Base-by-base conservation (phyloP, 305 asterid species). In the Caryopteris hybrid region DNA sequence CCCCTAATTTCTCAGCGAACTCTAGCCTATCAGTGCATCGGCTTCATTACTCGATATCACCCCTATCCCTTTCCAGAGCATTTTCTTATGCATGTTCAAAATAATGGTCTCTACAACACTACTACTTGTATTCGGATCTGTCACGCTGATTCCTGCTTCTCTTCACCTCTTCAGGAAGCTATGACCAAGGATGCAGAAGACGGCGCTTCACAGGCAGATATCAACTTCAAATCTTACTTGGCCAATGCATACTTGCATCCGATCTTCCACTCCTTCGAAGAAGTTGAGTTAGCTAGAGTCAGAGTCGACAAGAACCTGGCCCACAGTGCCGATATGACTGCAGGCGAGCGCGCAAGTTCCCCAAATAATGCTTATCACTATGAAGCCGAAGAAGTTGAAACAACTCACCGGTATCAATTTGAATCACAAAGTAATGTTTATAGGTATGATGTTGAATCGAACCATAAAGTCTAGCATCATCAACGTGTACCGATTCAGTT, bases 231-330 rank as follows among this genome's bases (percentile, higher is more conserved):
- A 74, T 54, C 93, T 13, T 88, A 73, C 77, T 70, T 91, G 81
- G 74, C 87, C 0, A 86, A 89, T 43, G 97, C 97, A 31, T 91
- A 91, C 79, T 80, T 91, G 79, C 97, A 91, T 59, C 97, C 96
- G 3, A 91, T 89, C 50, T 91, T 89, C 81, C 86, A 69, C 81
- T 83, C 95, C 21, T 77, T 83, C 17, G 86, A 85, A 72, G 87
- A 80, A 76, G 84, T 73, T 17, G 86, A 91, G 7, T 18, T 80
- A 64, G 78, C 60, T 36, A 88, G 80, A 33, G 80, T 87, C 63
- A 66, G 80, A 63, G 74, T 80, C 6, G 81, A 85, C 38, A 83
- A 81, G 74, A 76, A 69, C 56, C 72, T 68, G 34, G 74, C 68
- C 12, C 63, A 48, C 27, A 36, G 46, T 38, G 69, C 72, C 13